phyloP scores from a whole-genome alignment of 2,329 filamentous ascomycete species.

The Apiospora marii region DNA sequence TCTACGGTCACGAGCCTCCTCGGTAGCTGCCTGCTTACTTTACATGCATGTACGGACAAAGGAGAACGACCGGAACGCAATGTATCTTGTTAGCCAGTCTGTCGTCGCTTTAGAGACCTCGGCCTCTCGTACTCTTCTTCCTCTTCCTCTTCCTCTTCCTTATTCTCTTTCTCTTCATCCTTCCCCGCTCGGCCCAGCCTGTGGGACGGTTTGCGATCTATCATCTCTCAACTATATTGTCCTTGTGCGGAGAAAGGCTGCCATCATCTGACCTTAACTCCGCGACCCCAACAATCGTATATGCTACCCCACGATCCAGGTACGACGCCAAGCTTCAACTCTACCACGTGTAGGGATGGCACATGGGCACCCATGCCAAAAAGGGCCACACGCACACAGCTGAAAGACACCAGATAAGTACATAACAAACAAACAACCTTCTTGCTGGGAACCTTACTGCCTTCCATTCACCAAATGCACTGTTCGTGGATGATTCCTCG shows the following conservation, averaged over 20 bases:
- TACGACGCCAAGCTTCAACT: slow-evolving; percentile 16
- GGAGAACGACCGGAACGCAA: slow-evolving; percentile 9
- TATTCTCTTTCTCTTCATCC: background rate
- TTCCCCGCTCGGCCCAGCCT: background rate
- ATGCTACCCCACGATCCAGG: slow-evolving; percentile 22
- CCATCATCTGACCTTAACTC: slow-evolving; percentile 18
- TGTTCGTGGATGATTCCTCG: background rate
- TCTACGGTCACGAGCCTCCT: slow-evolving; percentile 1
- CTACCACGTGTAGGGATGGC: slow-evolving; percentile 14
- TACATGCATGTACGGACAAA: background rate
- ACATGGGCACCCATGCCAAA: slow-evolving; percentile 17
- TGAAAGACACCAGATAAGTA: background rate
- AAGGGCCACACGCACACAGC: background rate
- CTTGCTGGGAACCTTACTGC: background rate
- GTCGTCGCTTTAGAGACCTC: background rate
- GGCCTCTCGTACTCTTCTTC: background rate
- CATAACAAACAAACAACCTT: background rate
- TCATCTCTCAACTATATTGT: slow-evolving; percentile 1
- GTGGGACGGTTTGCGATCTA: slow-evolving; percentile 11
- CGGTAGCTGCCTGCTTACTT: slow-evolving; percentile 10
- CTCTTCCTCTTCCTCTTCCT: background rate
- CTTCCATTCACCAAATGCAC: background rate
- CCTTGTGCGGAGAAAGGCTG: background rate
- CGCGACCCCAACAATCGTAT: slow-evolving; percentile 5
- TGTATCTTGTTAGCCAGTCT: background rate